Evolutionary conservation across 768 basidiomycete genomes (phyloP).

Genomic region (Lentinula lateritia): DNA sequence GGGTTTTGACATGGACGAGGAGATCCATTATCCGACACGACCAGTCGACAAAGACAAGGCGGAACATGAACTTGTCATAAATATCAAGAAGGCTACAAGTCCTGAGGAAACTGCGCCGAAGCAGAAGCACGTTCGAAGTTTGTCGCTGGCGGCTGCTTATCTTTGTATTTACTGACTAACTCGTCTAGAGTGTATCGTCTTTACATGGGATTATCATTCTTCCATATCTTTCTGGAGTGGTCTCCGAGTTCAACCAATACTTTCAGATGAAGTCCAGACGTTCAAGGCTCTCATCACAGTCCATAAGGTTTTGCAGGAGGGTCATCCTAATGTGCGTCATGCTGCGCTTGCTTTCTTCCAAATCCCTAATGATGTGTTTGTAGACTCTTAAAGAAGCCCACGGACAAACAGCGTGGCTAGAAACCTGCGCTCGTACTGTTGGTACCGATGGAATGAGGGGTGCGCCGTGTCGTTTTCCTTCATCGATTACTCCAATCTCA

Average conservation of each 20-base stretch:
- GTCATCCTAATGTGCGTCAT: conserved; percentile 77
- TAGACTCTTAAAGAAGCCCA: conserved; percentile 97
- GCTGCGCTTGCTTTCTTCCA: neutral
- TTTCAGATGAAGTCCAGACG: conserved; percentile 95
- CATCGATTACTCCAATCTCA: neutral
- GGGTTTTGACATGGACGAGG: conserved; percentile 70
- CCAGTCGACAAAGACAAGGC: conserved; percentile 99
- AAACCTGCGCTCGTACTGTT: conserved; percentile 91
- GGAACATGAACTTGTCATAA: conserved; percentile 86
- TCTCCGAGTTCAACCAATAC: conserved; percentile 91
- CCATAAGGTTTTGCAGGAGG: conserved; percentile 97
- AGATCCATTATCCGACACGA: conserved; percentile 90
- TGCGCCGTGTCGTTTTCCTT: conserved; percentile 21
- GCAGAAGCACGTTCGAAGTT: conserved; percentile 99
- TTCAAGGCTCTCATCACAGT: conserved; percentile 98
- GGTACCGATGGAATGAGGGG: conserved; percentile 80
- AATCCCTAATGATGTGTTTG: conserved; percentile 7
- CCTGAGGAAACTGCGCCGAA: conserved; percentile 96
- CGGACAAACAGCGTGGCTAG: conserved; percentile 95
- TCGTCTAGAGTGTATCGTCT: conserved; percentile 87
- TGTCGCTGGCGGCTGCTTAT: conserved; percentile 22
- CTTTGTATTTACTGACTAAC: neutral
- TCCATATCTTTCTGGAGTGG: conserved; percentile 98
- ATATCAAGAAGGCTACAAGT: conserved; percentile 98
- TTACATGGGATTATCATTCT: conserved; percentile 99